Conservation (phyloP, 768 basidiomycete species). For the Gyrodon lividus region DNA sequence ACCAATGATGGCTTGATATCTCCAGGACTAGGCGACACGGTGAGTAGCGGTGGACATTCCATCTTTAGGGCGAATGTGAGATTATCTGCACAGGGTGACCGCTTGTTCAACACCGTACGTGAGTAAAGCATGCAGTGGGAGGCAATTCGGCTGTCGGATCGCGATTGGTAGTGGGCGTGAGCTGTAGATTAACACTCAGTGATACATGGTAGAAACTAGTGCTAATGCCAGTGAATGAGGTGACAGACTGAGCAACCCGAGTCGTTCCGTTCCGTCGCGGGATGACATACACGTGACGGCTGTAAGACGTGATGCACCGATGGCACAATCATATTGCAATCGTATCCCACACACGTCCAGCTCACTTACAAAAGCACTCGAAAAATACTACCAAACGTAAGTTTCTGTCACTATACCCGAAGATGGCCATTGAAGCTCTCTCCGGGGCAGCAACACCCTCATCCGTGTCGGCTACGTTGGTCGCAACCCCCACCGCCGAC, state of each 20-base stretch:
- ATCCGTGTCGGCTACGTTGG: conserved; percentile 36
- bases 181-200: background rate
- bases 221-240: background rate
- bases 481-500: conserved; percentile 29
- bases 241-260: too few species aligned
- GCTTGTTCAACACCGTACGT: conserved; percentile 74
- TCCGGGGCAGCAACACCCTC: conserved; percentile 29
- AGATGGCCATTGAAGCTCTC: conserved; percentile 23
- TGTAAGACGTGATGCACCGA: too few species aligned
- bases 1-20: conserved; percentile 75
- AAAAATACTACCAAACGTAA: background rate
- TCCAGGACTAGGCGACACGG: conserved; percentile 92
- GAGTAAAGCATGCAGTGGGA: too few species aligned
- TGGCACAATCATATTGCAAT: conserved; percentile 34
- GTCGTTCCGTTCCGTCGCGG: conserved; percentile 1
- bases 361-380: conserved; percentile 1
- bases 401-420: background rate
- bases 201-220: background rate
- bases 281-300: conserved; percentile 30
- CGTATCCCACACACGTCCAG: conserved; percentile 21
- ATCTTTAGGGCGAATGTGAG: background rate
- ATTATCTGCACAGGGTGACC: conserved; percentile 62
- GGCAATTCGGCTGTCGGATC: background rate
- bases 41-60: conserved; percentile 37
- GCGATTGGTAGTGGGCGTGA: background rate